Conservation (phyloP, 1,139 yeast species). For the Spathaspora sp. region DNA sequence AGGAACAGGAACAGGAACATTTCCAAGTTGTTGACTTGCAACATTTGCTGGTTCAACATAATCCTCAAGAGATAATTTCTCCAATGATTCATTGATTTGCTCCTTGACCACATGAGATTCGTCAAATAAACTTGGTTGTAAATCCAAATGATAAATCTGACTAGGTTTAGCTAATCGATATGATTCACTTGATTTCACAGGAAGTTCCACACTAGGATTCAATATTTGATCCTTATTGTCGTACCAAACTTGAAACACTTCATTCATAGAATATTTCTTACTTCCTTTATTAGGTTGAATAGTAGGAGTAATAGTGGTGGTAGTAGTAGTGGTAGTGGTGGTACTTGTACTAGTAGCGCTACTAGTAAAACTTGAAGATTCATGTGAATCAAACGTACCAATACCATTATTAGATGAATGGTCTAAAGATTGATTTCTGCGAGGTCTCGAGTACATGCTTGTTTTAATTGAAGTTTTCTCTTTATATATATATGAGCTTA, state of each 20-base stretch:
- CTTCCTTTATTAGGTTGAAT: constrained; percentile 41
- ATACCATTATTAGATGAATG: constrained; percentile 10
- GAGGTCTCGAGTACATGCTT: constrained; percentile 15
- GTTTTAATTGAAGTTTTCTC: background rate
- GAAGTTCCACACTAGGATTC: constrained; percentile 22
- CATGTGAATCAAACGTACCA: constrained; percentile 7
- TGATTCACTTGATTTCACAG: constrained; percentile 27
- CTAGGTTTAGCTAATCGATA: constrained; percentile 31
- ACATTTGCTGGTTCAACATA: background rate
- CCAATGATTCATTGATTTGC: constrained; percentile 12
- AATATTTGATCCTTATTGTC: constrained; percentile 40
- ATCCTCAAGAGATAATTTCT: constrained; percentile 11
- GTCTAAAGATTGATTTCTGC: constrained; percentile 13
- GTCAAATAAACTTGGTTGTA: constrained; percentile 16
- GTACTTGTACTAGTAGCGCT: no score
- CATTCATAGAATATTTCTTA: constrained; percentile 48
- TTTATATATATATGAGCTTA: background rate
- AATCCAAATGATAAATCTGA: constrained; percentile 39
- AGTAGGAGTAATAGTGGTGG: constrained; percentile 12
- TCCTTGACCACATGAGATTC: background rate
- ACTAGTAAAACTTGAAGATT: background rate
- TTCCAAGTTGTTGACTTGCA: background rate
- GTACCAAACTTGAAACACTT: constrained; percentile 55
- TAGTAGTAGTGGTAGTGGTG: background rate
- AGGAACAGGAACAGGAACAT: constrained; percentile 5